Evolutionary conservation across 306 rosid genomes (phyloP).

Genomic region (Clitoria ternatea): DNA sequence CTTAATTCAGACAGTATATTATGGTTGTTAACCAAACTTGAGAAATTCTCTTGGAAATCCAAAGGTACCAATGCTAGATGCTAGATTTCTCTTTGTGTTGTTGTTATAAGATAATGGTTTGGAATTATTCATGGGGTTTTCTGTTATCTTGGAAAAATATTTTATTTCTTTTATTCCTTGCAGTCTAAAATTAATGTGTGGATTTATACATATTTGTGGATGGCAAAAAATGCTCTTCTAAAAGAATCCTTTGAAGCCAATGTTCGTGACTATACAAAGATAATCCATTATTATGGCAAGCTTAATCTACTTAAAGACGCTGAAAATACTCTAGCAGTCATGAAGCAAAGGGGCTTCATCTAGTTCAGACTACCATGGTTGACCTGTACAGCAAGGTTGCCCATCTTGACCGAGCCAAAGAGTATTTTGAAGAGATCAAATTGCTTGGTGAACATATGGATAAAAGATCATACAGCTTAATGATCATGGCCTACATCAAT

Average conservation of each 20-base stretch:
- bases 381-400: slow-evolving; percentile 79
- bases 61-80: too few species aligned
- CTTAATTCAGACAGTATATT: too few species aligned
- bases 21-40: too few species aligned
- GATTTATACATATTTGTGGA: slow-evolving; percentile 36
- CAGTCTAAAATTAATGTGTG: background rate
- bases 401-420: slow-evolving; percentile 51
- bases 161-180: background rate
- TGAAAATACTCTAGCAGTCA: slow-evolving; percentile 43
- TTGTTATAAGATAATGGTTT: too few species aligned
- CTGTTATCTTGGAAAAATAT: too few species aligned
- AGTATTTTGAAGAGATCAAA: slow-evolving; percentile 72
- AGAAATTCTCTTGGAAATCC: too few species aligned
- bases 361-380: slow-evolving; percentile 66
- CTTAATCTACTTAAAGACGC: slow-evolving; percentile 56
- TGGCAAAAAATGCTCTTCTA: slow-evolving; percentile 63
- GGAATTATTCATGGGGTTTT: too few species aligned
- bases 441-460: slow-evolving; percentile 65
- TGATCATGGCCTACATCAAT: too few species aligned
- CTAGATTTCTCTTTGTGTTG: too few species aligned
- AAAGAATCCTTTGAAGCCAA: slow-evolving; percentile 70
- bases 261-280: too few species aligned
- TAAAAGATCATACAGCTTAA: too few species aligned
- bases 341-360: slow-evolving; percentile 60
- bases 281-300: slow-evolving; percentile 64